Base-by-base conservation (phyloP, 805 yeast species). In the Starmerella riodocensis region DNA sequence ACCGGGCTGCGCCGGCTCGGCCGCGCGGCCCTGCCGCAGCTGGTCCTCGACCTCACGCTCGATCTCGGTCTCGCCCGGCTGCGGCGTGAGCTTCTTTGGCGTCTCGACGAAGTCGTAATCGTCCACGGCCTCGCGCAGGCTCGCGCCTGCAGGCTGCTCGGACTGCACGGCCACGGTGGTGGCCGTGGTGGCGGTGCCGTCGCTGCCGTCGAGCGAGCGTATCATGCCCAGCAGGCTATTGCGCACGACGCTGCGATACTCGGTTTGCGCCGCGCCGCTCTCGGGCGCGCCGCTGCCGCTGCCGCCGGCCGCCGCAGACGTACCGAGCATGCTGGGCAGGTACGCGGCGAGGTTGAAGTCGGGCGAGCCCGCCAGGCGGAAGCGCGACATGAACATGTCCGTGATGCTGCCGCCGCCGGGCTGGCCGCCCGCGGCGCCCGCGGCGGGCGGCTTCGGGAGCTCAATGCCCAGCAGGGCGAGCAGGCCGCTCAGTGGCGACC, bases 381-480 rank as follows among this genome's bases (percentile, higher is more conserved):
- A 55, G 25, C 50, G 46, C 22, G 56, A 46, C 41, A 55, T 46
- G 11, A 55, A 39, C 34, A 48, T 11, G 29, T 52, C 52, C 12
- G 52, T 30, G 22, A 42, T 8, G 14, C 26, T 18, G 13, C 20
- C 19, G 14, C 19, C 6, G 28, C 28, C 16, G n/a, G 37, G 11
- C 16, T 32, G n/a, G 23, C 16, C 27, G 6, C 19, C 38, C 18
- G 25, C 33, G 9, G 31, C 37, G 18, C 39, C 32, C 17, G 32
- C 41, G 22, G 34, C 22, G 14, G 22, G 43, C 14, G 41, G 41
- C 19, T 36, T 41, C 17, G 51, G 46, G 17, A 39, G 29, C 13
- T 33, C 25, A 21, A 49, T 34, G 19, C 53, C 55, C 21, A 50
- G 39, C 21, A 51, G 25, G 18, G 49, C 30, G 25, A 43, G 39